These are phyloP conservation scores for Barnettozyma botsteinii DNA, from an alignment of 805 yeast species.

Conservation along the genomic window DNA sequence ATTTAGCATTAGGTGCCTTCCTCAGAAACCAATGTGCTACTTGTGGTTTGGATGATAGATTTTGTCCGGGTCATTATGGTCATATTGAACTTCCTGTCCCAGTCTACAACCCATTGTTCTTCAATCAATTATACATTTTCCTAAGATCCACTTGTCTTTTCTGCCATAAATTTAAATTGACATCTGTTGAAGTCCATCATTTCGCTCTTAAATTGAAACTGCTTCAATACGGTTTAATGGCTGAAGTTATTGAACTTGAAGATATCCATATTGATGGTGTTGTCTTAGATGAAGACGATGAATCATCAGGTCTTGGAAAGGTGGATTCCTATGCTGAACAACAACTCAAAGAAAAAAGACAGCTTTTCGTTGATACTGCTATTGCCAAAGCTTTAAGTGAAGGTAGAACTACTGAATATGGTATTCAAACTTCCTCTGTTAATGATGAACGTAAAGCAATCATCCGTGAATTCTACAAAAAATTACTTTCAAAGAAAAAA, in stretches of 20 bases:
- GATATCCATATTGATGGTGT: conserved; percentile 39
- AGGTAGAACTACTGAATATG: conserved; percentile 62
- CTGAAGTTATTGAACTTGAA: conserved; percentile 73
- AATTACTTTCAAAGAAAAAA: conserved; percentile 67
- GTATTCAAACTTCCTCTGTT: conserved; percentile 78
- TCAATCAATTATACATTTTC: conserved; percentile 81
- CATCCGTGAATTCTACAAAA: conserved; percentile 70
- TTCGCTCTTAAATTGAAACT: conserved; percentile 72
- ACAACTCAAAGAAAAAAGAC: conserved; percentile 55
- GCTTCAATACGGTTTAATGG: conserved; percentile 81
- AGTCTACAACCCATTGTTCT: conserved; percentile 90
- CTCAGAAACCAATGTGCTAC: conserved; percentile 81
- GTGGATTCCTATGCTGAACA: no score
- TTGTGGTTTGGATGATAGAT: conserved; percentile 90
- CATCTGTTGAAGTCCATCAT: conserved; percentile 62
- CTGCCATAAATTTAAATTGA: conserved; percentile 82
- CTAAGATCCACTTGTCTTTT: conserved; percentile 82
- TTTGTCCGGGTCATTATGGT: conserved; percentile 98
- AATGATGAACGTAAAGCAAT: conserved; percentile 77
- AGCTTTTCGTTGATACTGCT: conserved; percentile 61
- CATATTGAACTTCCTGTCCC: conserved; percentile 96
- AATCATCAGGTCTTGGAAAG: conserved; percentile 31
- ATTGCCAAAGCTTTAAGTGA: conserved; percentile 70
- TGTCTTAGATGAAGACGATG: conserved; percentile 46
- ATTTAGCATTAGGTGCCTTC: conserved; percentile 93